Base-by-base conservation (phyloP, 345 rosid species). In the Corchorus olitorius region DNA sequence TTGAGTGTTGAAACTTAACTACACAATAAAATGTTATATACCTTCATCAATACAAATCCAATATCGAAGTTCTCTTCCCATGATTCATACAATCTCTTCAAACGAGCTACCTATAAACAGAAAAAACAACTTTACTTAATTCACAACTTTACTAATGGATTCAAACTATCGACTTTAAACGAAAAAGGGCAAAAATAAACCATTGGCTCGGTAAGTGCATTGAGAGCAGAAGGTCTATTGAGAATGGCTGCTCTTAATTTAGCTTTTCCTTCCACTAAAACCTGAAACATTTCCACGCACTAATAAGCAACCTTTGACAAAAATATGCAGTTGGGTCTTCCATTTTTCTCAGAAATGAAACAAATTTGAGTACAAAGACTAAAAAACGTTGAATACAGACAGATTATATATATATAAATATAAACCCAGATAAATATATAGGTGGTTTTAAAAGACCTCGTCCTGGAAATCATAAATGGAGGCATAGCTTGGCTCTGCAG, bases 1-100 rank as follows among this genome's bases (percentile, higher is more conserved):
- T 12, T 17, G 53, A 59, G 15, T 65, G 70, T 19, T 19, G 33
- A 5, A 65, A 43, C 17, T 43, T 19, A 6, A 19, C 34, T 73
- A 43, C 3, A 55, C 14, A 33, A 14, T 41, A 27, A 1, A 60
- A 67, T 46, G 41, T 10, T 53, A 75, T 53, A 75, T 88, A 96
- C 98, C 97, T 91, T 92, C 98, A 93, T 86, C 71, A 89, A 34
- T 58, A 93, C 92, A 82, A 92, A 92, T 1, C 97, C 94, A 78
- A 92, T 89, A 75, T 92, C 90, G 0, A 97, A 91, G 63, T 92
- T 96, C 77, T 93, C 98, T 86, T 96, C 97, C 99, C 99, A 96
- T 20, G 93, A 92, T 65, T 91, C 97, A 64, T 93, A 96, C 33
- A 96, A 82, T 84, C 90, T 90, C 73, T 82, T 89, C 69, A 93